phyloP scores from a whole-genome alignment of 495 filamentous ascomycete species.

The Lineolata rhizophorae region DNA sequence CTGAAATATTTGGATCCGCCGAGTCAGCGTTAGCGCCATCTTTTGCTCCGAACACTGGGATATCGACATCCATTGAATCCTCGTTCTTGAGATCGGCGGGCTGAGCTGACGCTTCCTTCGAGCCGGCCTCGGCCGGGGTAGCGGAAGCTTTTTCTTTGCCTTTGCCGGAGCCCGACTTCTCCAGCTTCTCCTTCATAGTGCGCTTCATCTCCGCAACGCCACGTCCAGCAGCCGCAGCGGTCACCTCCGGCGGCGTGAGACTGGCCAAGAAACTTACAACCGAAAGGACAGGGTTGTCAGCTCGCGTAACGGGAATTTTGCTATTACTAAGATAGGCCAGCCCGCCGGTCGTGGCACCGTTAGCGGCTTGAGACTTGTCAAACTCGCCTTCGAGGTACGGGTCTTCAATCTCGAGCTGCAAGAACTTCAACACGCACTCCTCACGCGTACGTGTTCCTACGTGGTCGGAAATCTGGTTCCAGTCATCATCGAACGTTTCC shows the following conservation, averaged over 20 bases:
- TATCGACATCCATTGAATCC: conserved; percentile 47
- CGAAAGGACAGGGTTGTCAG: conserved; percentile 87
- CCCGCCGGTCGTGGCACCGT: conserved; percentile 19
- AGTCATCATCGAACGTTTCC: conserved; percentile 84
- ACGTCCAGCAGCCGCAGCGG: conserved; percentile 69
- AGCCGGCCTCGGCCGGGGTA: conserved; percentile 18
- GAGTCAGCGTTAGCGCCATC: conserved; percentile 12
- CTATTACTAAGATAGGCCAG: conserved; percentile 34
- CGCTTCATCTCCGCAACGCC: conserved; percentile 68
- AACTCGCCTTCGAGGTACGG: conserved; percentile 24
- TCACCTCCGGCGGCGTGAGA: conserved; percentile 68
- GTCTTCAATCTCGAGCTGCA: conserved; percentile 35
- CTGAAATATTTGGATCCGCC: conserved; percentile 9
- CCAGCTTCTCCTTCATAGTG: conserved; percentile 48
- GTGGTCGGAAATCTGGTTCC: conserved; percentile 76
- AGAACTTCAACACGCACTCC: conserved; percentile 89
- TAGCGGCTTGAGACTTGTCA: conserved; percentile 8
- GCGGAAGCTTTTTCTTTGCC: conserved; percentile 11
- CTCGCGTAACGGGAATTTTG: conserved; percentile 63
- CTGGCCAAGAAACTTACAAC: conserved; percentile 82
- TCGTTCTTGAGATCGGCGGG: conserved; percentile 33
- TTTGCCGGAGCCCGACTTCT: conserved; percentile 25
- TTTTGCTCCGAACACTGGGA: conserved; percentile 10
- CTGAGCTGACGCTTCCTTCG: conserved; percentile 17
- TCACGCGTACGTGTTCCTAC: conserved; percentile 83